phyloP scores from a whole-genome alignment of 73 alveolate species.

The Paramecium tetraurelia region DNA sequence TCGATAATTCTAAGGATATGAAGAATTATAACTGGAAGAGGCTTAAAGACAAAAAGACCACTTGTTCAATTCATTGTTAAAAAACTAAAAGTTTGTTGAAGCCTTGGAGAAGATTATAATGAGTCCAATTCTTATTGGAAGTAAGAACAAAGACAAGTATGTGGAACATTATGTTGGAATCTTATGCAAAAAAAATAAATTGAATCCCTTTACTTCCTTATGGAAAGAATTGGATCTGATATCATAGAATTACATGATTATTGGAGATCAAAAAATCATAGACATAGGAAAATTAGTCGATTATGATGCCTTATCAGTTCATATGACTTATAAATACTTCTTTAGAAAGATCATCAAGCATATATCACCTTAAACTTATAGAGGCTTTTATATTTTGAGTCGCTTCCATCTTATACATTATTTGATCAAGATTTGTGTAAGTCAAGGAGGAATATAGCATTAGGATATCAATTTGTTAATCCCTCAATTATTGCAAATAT shows the following conservation, averaged over 20 bases:
- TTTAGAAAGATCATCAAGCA: constrained; percentile 48
- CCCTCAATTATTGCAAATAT: background rate
- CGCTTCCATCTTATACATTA: constrained; percentile 31
- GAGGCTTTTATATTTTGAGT: constrained; percentile 29
- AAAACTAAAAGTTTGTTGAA: constrained; percentile 3
- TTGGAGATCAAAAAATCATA: background rate
- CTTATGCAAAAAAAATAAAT: background rate
- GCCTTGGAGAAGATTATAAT: constrained; percentile 33
- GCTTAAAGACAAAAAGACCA: constrained; percentile 22
- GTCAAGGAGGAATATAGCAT: background rate
- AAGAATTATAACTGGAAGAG: constrained; percentile 23
- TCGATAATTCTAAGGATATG: constrained; percentile 15
- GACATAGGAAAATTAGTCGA: constrained; percentile 39
- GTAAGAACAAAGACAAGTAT: constrained; percentile 17
- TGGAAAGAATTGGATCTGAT: constrained; percentile 29
- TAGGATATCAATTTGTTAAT: background rate
- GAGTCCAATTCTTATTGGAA: constrained; percentile 32
- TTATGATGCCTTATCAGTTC: constrained; percentile 45
- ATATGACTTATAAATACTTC: constrained; percentile 28
- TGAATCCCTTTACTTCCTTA: constrained; percentile 21
- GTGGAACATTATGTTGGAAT: constrained; percentile 34
- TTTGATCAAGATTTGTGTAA: background rate
- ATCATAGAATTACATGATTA: background rate
- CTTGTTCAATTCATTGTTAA: background rate
- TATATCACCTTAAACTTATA: constrained; percentile 5